Conservation (phyloP, 345 rosid species). For the Aegle marmelos region DNA sequence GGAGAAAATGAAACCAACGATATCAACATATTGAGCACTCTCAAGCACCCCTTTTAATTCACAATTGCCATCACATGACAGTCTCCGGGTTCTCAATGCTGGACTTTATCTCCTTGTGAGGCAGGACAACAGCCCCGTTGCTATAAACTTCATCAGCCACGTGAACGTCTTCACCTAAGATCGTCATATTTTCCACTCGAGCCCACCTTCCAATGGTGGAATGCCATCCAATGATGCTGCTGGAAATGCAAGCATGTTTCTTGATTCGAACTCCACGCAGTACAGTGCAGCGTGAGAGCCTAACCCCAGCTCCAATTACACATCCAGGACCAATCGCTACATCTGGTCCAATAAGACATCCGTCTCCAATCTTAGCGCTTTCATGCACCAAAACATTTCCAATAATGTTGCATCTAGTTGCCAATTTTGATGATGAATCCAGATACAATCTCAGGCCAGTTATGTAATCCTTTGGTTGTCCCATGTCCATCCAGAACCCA, state of each 20-base stretch:
- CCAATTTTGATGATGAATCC: conserved; percentile 49
- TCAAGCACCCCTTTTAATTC: neutral
- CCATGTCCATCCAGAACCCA: conserved; percentile 92
- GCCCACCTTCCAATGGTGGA: conserved; percentile 79
- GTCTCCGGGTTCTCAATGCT: conserved; percentile 79
- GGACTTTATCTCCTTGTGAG: conserved; percentile 75
- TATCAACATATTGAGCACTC: neutral
- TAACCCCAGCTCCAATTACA: conserved; percentile 65
- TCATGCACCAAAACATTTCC: conserved; percentile 76
- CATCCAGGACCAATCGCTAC: conserved; percentile 83
- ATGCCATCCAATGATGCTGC: conserved; percentile 85
- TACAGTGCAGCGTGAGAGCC: conserved; percentile 68
- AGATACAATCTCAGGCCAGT: conserved; percentile 66
- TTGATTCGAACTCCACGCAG: conserved; percentile 76
- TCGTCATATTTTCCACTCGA: conserved; percentile 73
- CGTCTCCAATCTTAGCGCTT: conserved; percentile 65
- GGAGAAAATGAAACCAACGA: neutral
- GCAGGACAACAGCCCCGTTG: conserved; percentile 71
- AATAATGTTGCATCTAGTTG: conserved; percentile 44
- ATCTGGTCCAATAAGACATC: conserved; percentile 77
- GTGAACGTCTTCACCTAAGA: conserved; percentile 76
- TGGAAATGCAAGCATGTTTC: conserved; percentile 71
- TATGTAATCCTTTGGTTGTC: conserved; percentile 80
- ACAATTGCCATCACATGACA: conserved; percentile 43
- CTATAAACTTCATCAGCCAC: conserved; percentile 71